Percentiles rank a stretch among this genome's conserved stretches.
These are phyloP conservation scores for Falciphora oryzae DNA, from an alignment of 2,329 filamentous ascomycete genomes.

Conservation along the genomic window DNA sequence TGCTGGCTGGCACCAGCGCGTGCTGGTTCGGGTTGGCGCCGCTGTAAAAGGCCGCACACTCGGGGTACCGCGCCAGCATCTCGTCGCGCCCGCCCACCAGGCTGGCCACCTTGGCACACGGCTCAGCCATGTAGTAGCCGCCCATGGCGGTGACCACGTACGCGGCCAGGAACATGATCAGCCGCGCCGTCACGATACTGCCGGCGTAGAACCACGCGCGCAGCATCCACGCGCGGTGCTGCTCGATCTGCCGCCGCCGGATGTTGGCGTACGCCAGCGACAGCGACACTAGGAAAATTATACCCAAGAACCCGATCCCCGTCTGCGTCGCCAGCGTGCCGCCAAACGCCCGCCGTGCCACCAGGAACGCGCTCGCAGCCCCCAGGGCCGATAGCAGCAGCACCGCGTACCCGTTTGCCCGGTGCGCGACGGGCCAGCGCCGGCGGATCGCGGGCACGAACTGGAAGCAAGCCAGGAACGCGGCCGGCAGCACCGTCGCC, in stretches of 20 bases:
- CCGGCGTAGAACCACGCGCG: conserved; percentile 23
- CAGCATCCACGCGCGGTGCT: conserved; percentile 10
- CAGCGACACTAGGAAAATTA: conserved; percentile 32
- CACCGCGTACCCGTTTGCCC: conserved; percentile 53
- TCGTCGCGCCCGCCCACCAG: conserved; percentile 25
- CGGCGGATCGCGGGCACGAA: conserved; percentile 43
- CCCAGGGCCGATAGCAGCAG: conserved; percentile 40
- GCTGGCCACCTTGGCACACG: conserved; percentile 44
- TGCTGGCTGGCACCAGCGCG: conserved; percentile 5
- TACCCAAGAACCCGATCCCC: not conserved
- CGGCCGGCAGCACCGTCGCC: conserved; percentile 36
- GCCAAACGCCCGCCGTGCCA: conserved; percentile 45
- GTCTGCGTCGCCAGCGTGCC: conserved; percentile 45
- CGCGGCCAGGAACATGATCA: conserved; percentile 37
- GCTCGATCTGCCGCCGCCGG: conserved; percentile 6
- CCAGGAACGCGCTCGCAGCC: conserved; percentile 47
- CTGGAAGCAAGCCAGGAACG: conserved; percentile 39
- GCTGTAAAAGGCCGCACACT: conserved; percentile 35
- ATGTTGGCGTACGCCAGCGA: conserved; percentile 45
- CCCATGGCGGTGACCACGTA: conserved; percentile 28
- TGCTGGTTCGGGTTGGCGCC: conserved; percentile 14
- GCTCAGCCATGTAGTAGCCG: conserved; percentile 23
- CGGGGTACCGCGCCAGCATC: conserved; percentile 34
- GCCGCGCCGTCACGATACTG: conserved; percentile 45
- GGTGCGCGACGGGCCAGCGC: conserved; percentile 46